Evolutionary conservation across 1,139 yeast genomes (phyloP), one percentile per base, ranked within the genome.

Genomic region (Hansenula lynferdii): DNA sequence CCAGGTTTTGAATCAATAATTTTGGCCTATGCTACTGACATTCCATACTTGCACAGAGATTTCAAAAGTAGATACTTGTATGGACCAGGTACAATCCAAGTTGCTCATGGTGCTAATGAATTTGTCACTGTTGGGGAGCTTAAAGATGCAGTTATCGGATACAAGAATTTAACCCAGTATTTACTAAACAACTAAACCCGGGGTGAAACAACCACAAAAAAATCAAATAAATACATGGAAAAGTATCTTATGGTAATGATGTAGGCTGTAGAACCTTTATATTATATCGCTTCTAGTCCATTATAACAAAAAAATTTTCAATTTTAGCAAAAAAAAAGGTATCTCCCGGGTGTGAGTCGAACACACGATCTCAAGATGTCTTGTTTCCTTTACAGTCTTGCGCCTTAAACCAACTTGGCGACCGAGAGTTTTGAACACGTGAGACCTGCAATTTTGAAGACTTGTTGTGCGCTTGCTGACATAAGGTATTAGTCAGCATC

Each of bases 21-120:
- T 12, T 67, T 76, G 42, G 75, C 81, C 1, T 80, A 78, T 51
- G 69, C 76, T 9, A 80, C 87, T 0, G 87, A 80, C 50, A 68
- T 80, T 32, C 83, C 84, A 3, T 67, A 72, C 41, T 56, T 78
- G 39, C 44, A 53, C 3, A 60, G 61, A n/a, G 52, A 62, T 18
- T 56, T 60, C 6, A 50, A 57, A 35, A 64, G 59, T 38, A 60
- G 77, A 43, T 77, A 73, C 48, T 60, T 80, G 28, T 80, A 77
- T 49, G 87, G 89, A 0, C 85, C 87, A 1, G 87, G 87, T 1
- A 59, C 76, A 5, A 80, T 80, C 42, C 69, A 67, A 32, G 80
- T 76, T 16, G 86, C 86, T 1, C 87, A 80, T 53, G 72, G 78
- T 3, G 81, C 69, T 41, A 53, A 69, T 40, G 87, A 80, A 56